Base-by-base conservation (phyloP, 768 basidiomycete genomes). In the Kwoniella newhampshirensis region DNA sequence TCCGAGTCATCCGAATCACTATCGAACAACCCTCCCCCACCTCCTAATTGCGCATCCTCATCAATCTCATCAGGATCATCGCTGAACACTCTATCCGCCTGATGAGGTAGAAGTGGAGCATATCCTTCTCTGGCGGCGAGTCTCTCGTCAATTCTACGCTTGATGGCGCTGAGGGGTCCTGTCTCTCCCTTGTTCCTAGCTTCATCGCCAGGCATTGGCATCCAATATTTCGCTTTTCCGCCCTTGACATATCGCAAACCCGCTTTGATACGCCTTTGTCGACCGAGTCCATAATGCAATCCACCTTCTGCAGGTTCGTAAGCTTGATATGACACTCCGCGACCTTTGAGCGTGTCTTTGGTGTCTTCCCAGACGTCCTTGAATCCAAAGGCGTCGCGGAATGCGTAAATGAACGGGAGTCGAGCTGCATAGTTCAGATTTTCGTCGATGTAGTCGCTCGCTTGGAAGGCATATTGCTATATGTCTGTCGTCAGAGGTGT, bases 241-340 rank as follows among this genome's bases (percentile, higher is more conserved):
- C 91, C 91, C 52, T 87, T 83, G 44, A 85, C 85, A 70, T 99
- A 99, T 21, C 96, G 82, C 35, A 99, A 79, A 1, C 96, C 96
- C 0, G 96, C 96, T 40, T 86, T 81, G 54, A 98, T 94, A 2
- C 96, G 82, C 35, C 86, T 81, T 50, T 91, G 91, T 30, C 93
- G 81, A 0, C 89, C 93, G 1, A 81, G 81, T 35, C 94, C 96
- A 59, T 91, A 85, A 69, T 99, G 94, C 75, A 98, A 86, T 59
- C 83, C 84, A 1, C 92, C 93, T 71, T 96, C 93, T 37, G 88
- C 89, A 2, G 96, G 94, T 71, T 99, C 96, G 73, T 94, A 99
- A 53, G 89, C 88, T 45, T 91, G 86, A 77, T 99, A 99, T 56
- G 90, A 89, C 83, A 97, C 91, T 3, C 93, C 90, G 64, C 87